Conservation (phyloP, 2,329 filamentous ascomycete species). For the Helminthosporium solani region DNA sequence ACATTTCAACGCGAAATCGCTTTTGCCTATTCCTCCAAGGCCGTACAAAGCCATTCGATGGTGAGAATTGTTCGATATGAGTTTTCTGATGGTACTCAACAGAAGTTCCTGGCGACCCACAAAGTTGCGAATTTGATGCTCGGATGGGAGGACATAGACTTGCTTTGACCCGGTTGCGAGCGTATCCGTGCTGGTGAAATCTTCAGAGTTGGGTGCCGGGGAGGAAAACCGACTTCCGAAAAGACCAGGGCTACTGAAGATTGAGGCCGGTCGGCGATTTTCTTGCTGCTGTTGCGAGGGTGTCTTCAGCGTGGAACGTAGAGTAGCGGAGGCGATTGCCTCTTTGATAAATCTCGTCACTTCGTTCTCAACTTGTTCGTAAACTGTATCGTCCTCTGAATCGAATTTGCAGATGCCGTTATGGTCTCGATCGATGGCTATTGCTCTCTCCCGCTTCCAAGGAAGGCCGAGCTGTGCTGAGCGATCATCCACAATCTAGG, state of each 20-base stretch:
- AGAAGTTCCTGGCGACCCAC: conserved; percentile 8
- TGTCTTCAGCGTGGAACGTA: not conserved
- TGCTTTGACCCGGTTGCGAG: not conserved
- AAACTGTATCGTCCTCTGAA: conserved; percentile 1
- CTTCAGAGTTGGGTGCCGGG: not conserved
- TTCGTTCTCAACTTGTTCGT: conserved; percentile 10
- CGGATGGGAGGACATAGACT: conserved; percentile 4
- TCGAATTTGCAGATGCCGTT: conserved; percentile 10
- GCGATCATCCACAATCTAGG: conserved; percentile 6
- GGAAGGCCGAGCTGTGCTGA: conserved; percentile 7
- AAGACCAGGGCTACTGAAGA: conserved; percentile 4
- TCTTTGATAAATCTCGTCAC: conserved; percentile 4
- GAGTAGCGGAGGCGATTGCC: not conserved
- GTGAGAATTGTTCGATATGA: conserved; percentile 4
- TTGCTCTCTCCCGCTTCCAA: conserved; percentile 2
- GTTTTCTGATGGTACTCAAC: conserved; percentile 1
- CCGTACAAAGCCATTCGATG: conserved; percentile 9
- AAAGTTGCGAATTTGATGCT: conserved; percentile 7
- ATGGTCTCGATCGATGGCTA: conserved; percentile 7
- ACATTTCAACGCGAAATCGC: conserved; percentile 5
- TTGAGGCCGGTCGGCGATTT: conserved; percentile 1
- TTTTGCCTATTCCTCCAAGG: conserved; percentile 10
- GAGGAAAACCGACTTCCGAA: not conserved
- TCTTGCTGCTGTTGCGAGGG: not conserved
- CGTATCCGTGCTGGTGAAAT: not conserved